Conservation (phyloP, 139 green algal genomes). For the Dunaliella sp. region DNA sequence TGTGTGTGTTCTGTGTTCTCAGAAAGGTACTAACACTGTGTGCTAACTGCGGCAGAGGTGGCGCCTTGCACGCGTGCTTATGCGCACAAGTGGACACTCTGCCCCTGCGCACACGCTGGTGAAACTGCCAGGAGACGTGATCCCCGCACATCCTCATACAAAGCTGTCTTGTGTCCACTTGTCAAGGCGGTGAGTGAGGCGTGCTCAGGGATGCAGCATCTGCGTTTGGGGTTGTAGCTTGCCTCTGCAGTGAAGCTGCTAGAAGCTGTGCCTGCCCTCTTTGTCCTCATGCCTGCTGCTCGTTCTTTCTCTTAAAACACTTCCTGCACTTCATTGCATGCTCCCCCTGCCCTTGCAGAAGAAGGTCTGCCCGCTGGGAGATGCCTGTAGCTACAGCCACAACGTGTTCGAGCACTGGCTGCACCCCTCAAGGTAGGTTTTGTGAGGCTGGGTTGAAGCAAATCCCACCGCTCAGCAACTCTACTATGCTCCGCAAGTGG, state of each 20-base stretch:
- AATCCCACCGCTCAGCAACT: too few species aligned
- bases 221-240: too few species aligned
- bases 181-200: slow-evolving; percentile 47
- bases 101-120: slow-evolving; percentile 40
- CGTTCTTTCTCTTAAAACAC: too few species aligned
- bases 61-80: slow-evolving; percentile 34
- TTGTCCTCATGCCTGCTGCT: too few species aligned
- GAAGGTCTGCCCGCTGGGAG: slow-evolving; percentile 64
- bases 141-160: slow-evolving; percentile 30
- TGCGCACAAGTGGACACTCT: slow-evolving; percentile 48
- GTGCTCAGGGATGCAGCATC: too few species aligned
- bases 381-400: slow-evolving; percentile 77
- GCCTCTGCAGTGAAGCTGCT: too few species aligned
- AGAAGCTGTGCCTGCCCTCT: too few species aligned
- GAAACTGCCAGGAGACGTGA: slow-evolving; percentile 38
- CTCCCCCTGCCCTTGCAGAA: too few species aligned
- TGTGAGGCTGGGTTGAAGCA: too few species aligned
- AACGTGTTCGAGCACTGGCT: slow-evolving; percentile 93
- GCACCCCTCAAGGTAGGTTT: slow-evolving; percentile 73
- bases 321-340: too few species aligned
- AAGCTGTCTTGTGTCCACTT: slow-evolving; percentile 39
- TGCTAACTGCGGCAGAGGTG: slow-evolving; percentile 20
- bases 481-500: too few species aligned
- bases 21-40: background rate
- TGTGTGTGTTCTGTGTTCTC: background rate